Evolutionary conservation across 192 early-diverging fungal genomes (phyloP), one percentile per base, ranked within the genome.

Genomic region (Endogone sp.): DNA sequence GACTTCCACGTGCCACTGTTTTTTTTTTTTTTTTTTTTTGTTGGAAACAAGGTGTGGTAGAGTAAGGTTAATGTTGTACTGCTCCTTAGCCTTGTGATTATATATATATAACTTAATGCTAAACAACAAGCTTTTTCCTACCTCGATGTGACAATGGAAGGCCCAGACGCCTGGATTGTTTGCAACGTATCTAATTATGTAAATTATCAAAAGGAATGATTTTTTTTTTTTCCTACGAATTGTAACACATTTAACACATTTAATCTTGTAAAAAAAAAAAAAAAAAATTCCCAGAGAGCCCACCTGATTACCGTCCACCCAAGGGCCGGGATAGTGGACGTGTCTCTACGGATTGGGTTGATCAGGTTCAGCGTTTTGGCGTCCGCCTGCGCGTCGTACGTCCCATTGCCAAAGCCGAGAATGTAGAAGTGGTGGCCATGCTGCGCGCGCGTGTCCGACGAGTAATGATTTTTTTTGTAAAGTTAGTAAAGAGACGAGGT

Each of bases 291-390:
- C 32, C 4, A 26, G 29, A 24, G 6, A 29, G 22, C 56, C 56
- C 56, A 67, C 65, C 65, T 77, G 54, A 83, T 74, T 22, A 79
- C 77, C 21, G 73, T 75, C 64, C 71, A 84, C 37, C 81, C 78
- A 66, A 23, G 66, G 2, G 69, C 24, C 21, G 87, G 89, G 21
- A 91, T 79, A 2, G 81, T 75, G 44, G 90, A 76, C 2, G 85
- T 85, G 70, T 93, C 92, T 23, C 92, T 84, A 13, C 83, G 79
- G 11, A 89, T 66, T 0, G 67, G 83, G 67, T 56, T 77, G 56
- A 57, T 70, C 67, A 49, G 65, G 69, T 71, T 68, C 22, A 67
- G 59, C 8, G 8, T 8, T 28, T 23, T 28, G 9, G 59, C 24
- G 22, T 23, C 22, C 24, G 9, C 21, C 10, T 66, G 65, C 1